Evolutionary conservation across 805 yeast species (phyloP), one percentile per base, ranked within the genome.

Genomic region (Helenozyma baotianmanensis): DNA sequence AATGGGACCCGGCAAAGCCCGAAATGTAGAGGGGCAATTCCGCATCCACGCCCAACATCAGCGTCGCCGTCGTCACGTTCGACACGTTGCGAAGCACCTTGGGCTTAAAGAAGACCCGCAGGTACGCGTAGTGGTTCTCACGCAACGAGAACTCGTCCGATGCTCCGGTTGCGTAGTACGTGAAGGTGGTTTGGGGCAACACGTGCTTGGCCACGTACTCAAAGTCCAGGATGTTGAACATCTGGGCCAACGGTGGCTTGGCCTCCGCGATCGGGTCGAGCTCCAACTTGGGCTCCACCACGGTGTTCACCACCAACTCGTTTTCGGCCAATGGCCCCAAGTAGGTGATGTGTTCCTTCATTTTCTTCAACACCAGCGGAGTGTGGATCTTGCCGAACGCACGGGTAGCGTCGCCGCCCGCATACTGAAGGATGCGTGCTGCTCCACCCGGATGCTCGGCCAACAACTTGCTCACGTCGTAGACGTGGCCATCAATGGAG

Each of bases 141-240:
- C 31, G 28, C n/a, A 33, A 27, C 14, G 32, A 10, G 12, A 27
- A 23, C 25, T 33, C 36, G 32, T 33, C 36, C 11, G 28, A 23
- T 2, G 36, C 31, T 4, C 36, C 36, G 7, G 32, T 23, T 8
- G 32, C 24, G 22, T 27, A 28, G 36, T 33, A 33, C 4, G 32
- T 21, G 22, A 23, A 33, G 17, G 36, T 28, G 29, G 32, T 24
- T 3, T 10, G 25, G 3, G 36, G 36, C 13, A 33, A 31, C 10
- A 33, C 36, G 25, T 27, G 15, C 17, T 19, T 23, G 13, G 36
- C 36, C 19, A 33, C 36, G 22, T 10, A 27, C 32, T 33, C 32
- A 15, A 33, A 33, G 36, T 33, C 36, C 25, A n/a, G 29, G 19
- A 33, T 15, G 23, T 28, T 33, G 36, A 33, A 33, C 12, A 33